Evolutionary conservation across 768 basidiomycete species (phyloP).

Genomic region (Lyophyllum shimeji): DNA sequence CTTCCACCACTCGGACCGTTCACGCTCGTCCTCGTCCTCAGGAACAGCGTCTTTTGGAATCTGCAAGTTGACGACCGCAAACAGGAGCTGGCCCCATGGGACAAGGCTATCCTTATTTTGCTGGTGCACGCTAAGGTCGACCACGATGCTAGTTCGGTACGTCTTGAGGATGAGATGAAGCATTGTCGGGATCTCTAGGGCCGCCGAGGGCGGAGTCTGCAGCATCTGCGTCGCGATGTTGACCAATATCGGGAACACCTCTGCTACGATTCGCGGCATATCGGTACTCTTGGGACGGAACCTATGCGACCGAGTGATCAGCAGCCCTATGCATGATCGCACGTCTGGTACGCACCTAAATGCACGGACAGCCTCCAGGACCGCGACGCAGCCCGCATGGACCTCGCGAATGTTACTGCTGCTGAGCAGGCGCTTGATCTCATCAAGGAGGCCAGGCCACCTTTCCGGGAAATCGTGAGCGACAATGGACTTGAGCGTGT

Average conservation of each 20-base stretch:
- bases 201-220: slow-evolving; percentile 55
- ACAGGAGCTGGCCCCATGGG: slow-evolving; percentile 85
- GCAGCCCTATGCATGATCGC: neutral
- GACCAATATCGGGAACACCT: slow-evolving; percentile 75
- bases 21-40: slow-evolving; percentile 71
- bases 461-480: slow-evolving; percentile 75
- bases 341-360: slow-evolving; percentile 51
- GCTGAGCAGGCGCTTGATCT: slow-evolving; percentile 60
- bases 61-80: slow-evolving; percentile 72
- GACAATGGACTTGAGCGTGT: slow-evolving; percentile 70
- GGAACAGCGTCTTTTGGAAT: slow-evolving; percentile 68
- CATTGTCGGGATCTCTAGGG: slow-evolving; percentile 78
- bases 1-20: slow-evolving; percentile 86
- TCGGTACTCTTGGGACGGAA: slow-evolving; percentile 67
- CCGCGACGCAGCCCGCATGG: slow-evolving; percentile 76
- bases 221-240: slow-evolving; percentile 73
- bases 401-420: slow-evolving; percentile 72
- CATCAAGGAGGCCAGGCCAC: slow-evolving; percentile 72
- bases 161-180: slow-evolving; percentile 86
- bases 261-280: slow-evolving; percentile 55
- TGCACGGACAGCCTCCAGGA: slow-evolving; percentile 76
- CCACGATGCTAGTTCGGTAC: slow-evolving; percentile 80
- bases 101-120: slow-evolving; percentile 74
- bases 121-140: slow-evolving; percentile 71
- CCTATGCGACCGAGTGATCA: slow-evolving; percentile 32